A percentile compares a stretch with the other conserved stretches of the same genome.
These are phyloP conservation scores for Penicillium subrubescens DNA, from an alignment of 495 filamentous ascomycete genomes.

Conservation along the genomic window DNA sequence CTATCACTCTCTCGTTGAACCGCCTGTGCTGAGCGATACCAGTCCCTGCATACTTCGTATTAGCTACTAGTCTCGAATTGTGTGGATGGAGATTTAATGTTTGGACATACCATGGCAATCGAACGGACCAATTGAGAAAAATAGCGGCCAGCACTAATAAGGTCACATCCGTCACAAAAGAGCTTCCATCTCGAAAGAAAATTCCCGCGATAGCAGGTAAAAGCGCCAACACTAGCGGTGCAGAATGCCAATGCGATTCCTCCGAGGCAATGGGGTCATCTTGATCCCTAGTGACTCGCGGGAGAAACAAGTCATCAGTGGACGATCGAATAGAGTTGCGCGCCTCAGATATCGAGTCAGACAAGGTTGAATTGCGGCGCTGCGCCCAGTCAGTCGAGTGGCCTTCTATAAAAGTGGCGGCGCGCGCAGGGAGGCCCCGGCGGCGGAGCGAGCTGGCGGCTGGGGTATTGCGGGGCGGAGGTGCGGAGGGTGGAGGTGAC, in stretches of 20 bases:
- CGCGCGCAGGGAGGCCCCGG: constrained; percentile 39
- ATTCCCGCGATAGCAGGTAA: constrained; percentile 83
- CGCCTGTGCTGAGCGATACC: constrained; percentile 82
- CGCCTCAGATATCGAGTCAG: constrained; percentile 69
- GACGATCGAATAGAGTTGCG: constrained; percentile 67
- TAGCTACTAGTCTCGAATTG: not conserved
- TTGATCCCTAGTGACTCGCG: constrained; percentile 42
- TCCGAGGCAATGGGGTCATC: constrained; percentile 39
- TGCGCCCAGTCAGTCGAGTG: constrained; percentile 35
- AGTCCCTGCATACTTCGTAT: constrained; percentile 60
- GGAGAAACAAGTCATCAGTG: constrained; percentile 73
- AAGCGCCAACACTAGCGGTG: constrained; percentile 79
- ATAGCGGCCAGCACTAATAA: constrained; percentile 76
- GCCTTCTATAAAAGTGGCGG: constrained; percentile 43
- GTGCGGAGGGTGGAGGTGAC: constrained; percentile 8
- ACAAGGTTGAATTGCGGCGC: constrained; percentile 75
- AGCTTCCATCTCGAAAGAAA: constrained; percentile 80
- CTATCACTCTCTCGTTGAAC: constrained; percentile 52
- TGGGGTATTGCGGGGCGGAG: constrained; percentile 14
- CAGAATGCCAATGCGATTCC: constrained; percentile 69
- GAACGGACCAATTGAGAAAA: constrained; percentile 92
- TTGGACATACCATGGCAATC: constrained; percentile 74
- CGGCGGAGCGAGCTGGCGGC: constrained; percentile 33
- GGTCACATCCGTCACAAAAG: constrained; percentile 81
- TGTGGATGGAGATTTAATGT: not conserved